Evolutionary conservation across 1,284 basidiomycete genomes (phyloP), one percentile per base, ranked within the genome.

Genomic region (Bjerkandera adusta): DNA sequence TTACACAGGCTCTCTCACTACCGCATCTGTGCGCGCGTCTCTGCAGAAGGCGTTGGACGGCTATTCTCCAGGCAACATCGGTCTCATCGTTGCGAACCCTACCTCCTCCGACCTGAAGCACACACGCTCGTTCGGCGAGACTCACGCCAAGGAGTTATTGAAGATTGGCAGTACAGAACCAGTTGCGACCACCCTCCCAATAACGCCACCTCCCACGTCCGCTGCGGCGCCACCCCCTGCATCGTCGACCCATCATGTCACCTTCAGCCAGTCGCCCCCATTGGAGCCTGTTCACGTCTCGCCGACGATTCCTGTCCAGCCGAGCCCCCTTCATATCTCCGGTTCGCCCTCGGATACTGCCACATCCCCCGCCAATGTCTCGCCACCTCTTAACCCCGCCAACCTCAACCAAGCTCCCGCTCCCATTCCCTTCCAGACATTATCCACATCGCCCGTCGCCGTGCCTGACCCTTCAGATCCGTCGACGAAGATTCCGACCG

Each of bases 41-140:
- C 73, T 91, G 12, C 88, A 91, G 61, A 72, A 78, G 26, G 83
- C 86, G 0, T 68, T 91, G 26, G 88, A 91, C 61, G 76, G 81
- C 52, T 90, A 86, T 67, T 79, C 76, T 58, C 77, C 79, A 3
- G 87, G 87, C 0, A 73, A 78, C 48, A 73, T 77, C 53, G 72
- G 71, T 22, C 70, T 88, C 13, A 66, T 69, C 24, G 60, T 73
- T 20, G 73, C 72, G 6, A 52, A 55, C 11, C 54, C 67, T 15
- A 57, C 67, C 21, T 69, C 69, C 5, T 66, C 71, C n/a, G 81
- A 84, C 57, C 70, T 88, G 30, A 72, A 73, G 44, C 71, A 91
- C 57, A 87, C 85, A 0, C 77, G 77, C 45, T 87, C 83, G 62
- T 91, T 91, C 57, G 88, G 88, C 7, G 84, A 84, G 63, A 89